Base-by-base conservation (phyloP, 768 basidiomycete species). In the Leccinellum luteum region DNA sequence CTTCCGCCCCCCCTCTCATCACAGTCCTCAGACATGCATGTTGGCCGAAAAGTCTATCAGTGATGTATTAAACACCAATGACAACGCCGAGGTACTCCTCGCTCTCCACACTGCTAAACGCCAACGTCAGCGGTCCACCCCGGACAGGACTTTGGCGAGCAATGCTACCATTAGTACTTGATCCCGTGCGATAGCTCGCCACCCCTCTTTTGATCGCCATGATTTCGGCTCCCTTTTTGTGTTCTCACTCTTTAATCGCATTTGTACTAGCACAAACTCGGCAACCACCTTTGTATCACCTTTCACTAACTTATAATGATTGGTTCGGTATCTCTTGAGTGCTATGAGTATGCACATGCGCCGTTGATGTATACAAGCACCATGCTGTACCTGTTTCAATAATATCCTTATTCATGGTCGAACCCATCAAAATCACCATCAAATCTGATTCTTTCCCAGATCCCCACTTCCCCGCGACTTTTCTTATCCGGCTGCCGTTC, bases 41-140 rank as follows among this genome's bases (percentile, higher is more conserved):
- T 79, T 87, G 10, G 88, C 86, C 15, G 85, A 86, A 68, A 78
- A 81, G 56, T 92, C 90, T 2, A 86, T 92, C 48, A 74, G 78
- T 12, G 80, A 82, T 58, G 87, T 90, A 25, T 77, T 92, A 41
- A 81, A 87, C 66, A 84, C 83, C 19, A 80, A 76, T 56, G 86
- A 90, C 74, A 91, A 92, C 52, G 78, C 78, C 13, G 70, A 80
- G 25, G 79, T 79, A 47, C 82, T 92, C 47, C 81, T 92, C 52
- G 81, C 79, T 38, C 77, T 91, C 44, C 90, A 92, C 66, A 64
- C 66, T 13, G 67, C 75, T 17, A 73, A 50, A 15, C 55, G 61
- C 17, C 56, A 53, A 23, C 19, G 57, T 14, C 61, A 51, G 47
- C 45, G 61, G n/a, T 14, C 68, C 43, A 30, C 58, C 14, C 35